Evolutionary conservation across 345 rosid genomes (phyloP), one percentile per base, ranked within the genome.

Genomic region (Angophora floribunda): DNA sequence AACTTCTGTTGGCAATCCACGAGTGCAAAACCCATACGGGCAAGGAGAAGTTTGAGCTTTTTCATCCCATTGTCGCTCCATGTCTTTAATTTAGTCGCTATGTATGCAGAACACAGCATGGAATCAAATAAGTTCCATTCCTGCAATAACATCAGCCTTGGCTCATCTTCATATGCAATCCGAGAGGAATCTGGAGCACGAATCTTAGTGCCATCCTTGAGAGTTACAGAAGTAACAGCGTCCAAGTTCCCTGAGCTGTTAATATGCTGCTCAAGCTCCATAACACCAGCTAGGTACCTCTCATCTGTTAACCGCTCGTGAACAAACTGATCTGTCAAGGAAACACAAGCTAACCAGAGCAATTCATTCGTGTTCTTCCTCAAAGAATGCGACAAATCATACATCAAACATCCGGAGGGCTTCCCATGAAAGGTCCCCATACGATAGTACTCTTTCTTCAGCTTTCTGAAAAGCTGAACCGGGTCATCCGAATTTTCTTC

Each of bases 61-160:
- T 97, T 98, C 89, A 94, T 94, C 50, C 99, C 99, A 57, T 96
- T 98, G 88, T 98, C 99, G 3, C 97, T 98, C 99, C 99, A 98
- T 0, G 99, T 96, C 95, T 98, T 97, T 87, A 98, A 75, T 86
- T 96, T 98, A 3, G 99, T 87, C 6, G 99, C 99, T 49, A 98
- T 95, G 88, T 95, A 97, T 0, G 99, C 95, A 1, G 99, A 98
- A 85, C 99, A 98, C 89, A 97, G 90, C 99, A 97, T 97, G 52
- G 99, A 97, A 90, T 98, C 99, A 91, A 97, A 98, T 86, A 98
- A 92, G 86, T 92, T 98, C 99, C 99, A 98, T 91, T 98, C 99
- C 65, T 96, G 95, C 82, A 98, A 89, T 88, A 98, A 90, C 99
- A 98, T 96, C 86, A 98, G 94, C 87, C 96, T 92, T 2, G 99